A percentile compares a stretch with the other conserved stretches of the same genome.
Conservation (phyloP, 2,329 filamentous ascomycete species). For the Hymenotorrendiella dingleyae region DNA sequence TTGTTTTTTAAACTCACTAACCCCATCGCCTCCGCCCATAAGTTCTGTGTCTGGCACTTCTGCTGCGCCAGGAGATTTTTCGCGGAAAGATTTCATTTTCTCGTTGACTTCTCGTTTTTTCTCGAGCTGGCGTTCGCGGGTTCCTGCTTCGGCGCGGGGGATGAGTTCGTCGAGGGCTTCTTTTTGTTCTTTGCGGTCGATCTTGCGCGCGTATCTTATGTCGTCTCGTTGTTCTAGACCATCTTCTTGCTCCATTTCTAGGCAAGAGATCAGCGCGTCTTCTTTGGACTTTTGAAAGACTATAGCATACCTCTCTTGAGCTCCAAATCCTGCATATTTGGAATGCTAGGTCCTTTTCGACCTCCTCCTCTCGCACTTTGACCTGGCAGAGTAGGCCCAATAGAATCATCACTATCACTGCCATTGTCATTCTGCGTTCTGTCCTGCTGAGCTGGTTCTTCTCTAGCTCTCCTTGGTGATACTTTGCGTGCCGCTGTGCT, state of each 20-base stretch:
- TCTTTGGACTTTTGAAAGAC: not conserved
- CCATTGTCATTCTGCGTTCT: slow-evolving; percentile 11
- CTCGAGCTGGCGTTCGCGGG: slow-evolving; percentile 77
- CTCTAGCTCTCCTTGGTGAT: not conserved
- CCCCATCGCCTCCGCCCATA: slow-evolving; percentile 62
- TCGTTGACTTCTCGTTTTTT: slow-evolving; percentile 71
- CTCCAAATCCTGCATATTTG: slow-evolving; percentile 68
- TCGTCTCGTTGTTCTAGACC: slow-evolving; percentile 40
- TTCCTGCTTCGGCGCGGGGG: slow-evolving; percentile 77
- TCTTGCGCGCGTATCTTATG: slow-evolving; percentile 55
- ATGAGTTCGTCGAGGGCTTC: slow-evolving; percentile 73
- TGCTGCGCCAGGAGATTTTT: slow-evolving; percentile 57
- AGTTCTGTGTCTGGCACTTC: slow-evolving; percentile 70
- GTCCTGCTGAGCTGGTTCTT: not conserved
- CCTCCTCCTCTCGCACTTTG: slow-evolving; percentile 24
- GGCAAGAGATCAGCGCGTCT: slow-evolving; percentile 5
- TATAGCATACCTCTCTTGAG: slow-evolving; percentile 42
- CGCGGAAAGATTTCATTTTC: slow-evolving; percentile 66
- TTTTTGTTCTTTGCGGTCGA: slow-evolving; percentile 61
- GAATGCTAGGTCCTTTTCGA: slow-evolving; percentile 54
- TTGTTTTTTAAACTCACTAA: slow-evolving; percentile 63
- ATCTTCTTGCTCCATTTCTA: slow-evolving; percentile 41
- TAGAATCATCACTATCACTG: slow-evolving; percentile 31
- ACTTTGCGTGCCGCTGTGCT: slow-evolving; percentile 4
- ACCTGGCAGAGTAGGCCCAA: slow-evolving; percentile 43